A percentile compares a stretch with the other conserved stretches of the same genome.
Evolutionary conservation across 257 asterid species (phyloP).

Genomic region (Hygrophila difformis): DNA sequence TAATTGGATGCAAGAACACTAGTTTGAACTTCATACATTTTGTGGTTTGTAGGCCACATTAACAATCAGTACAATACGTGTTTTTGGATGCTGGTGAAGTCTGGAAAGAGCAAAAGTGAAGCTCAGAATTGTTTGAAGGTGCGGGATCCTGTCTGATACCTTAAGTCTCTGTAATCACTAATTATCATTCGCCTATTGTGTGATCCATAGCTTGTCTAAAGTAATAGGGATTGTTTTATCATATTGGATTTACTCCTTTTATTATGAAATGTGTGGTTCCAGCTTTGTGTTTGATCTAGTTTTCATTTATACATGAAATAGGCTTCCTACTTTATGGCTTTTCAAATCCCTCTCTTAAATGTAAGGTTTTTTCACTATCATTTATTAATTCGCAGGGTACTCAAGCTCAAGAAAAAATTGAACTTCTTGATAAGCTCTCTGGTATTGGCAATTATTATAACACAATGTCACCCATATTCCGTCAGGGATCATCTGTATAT

Average conservation of each 20-base stretch:
- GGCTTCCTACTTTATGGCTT: background rate
- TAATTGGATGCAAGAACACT: constrained; percentile 2
- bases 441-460: constrained; percentile 42
- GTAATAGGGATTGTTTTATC: no score
- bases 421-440: constrained; percentile 41
- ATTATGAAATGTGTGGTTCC: background rate
- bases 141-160: constrained; percentile 5
- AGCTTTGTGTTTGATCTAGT: background rate
- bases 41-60: constrained; percentile 61
- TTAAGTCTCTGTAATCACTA: background rate
- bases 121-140: constrained; percentile 72
- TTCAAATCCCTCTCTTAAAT: background rate
- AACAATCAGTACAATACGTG: constrained; percentile 90
- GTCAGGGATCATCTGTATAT: constrained; percentile 72
- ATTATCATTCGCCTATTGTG: background rate
- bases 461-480: constrained; percentile 53
- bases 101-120: constrained; percentile 66
- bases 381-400: constrained; percentile 56
- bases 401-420: constrained; percentile 69
- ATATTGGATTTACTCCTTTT: no score
- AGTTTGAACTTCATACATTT: background rate
- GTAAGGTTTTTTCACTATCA: background rate
- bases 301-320: background rate
- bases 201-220: background rate
- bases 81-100: constrained; percentile 93